phyloP scores from a whole-genome alignment of 2,329 filamentous ascomycete species.

The Fusarium buxicola region DNA sequence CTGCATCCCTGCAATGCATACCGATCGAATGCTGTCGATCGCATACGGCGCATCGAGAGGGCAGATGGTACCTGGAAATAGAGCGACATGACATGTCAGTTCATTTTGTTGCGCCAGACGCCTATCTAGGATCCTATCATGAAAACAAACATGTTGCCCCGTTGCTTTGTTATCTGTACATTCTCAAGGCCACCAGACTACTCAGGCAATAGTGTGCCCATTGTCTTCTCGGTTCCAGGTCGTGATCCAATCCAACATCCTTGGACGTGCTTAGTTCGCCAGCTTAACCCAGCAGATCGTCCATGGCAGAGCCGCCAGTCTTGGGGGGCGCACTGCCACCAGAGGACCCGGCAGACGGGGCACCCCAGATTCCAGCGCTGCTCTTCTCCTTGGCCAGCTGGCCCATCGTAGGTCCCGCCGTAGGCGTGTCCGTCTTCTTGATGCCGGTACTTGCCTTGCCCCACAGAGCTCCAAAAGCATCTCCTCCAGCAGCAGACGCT shows the following conservation, averaged over 20 bases:
- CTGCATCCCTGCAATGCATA: conserved; percentile 20
- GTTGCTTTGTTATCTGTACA: conserved; percentile 41
- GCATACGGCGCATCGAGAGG: conserved; percentile 8
- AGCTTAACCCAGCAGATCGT: conserved; percentile 61
- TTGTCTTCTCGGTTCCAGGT: conserved; percentile 33
- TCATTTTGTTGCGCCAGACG: conserved; percentile 57
- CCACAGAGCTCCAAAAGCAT: conserved; percentile 93
- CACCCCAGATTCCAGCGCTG: conserved; percentile 92
- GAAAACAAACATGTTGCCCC: conserved; percentile 47
- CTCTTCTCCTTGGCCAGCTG: conserved; percentile 99
- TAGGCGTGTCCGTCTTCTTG: conserved; percentile 75
- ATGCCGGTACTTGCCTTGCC: conserved; percentile 78
- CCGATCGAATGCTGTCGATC: conserved; percentile 28
- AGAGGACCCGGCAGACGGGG: conserved; percentile 62
- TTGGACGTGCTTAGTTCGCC: conserved; percentile 8
- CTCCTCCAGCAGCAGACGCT: conserved; percentile 69
- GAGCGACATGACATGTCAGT: conserved; percentile 46
- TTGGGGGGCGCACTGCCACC: conserved; percentile 45
- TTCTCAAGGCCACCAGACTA: conserved; percentile 24
- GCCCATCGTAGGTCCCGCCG: conserved; percentile 81
- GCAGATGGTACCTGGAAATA: conserved; percentile 29
- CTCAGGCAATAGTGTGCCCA: conserved; percentile 13
- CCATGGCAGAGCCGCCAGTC: conserved; percentile 55
- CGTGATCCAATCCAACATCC: conserved; percentile 23
- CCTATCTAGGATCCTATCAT: conserved; percentile 55